phyloP scores from a whole-genome alignment of 306 rosid genomes.

The Ziziphus jujuba region DNA sequence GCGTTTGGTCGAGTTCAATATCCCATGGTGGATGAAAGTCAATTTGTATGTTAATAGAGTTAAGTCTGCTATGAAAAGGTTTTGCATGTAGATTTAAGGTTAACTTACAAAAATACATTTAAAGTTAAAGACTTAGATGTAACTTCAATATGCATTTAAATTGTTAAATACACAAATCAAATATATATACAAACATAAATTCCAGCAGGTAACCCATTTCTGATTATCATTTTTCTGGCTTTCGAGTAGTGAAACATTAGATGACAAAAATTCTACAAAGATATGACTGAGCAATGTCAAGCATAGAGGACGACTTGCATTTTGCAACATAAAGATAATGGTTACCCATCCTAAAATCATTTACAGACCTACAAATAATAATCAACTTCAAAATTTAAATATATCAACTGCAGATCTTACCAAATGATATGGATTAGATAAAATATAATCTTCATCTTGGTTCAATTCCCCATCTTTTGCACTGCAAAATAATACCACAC shows the following conservation, averaged over 20 bases:
- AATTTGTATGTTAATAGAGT: too few relatives aligned
- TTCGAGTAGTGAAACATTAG: neutral
- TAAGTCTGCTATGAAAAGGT: too few relatives aligned
- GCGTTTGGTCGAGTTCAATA: too few relatives aligned
- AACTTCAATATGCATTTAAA: neutral
- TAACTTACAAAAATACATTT: neutral
- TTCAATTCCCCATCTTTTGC: constrained; percentile 81
- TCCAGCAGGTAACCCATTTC: neutral
- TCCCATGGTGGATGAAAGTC: too few relatives aligned
- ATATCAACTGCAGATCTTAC: constrained; percentile 39
- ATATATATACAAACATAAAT: too few relatives aligned
- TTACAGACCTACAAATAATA: constrained; percentile 13
- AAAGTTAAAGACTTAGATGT: neutral
- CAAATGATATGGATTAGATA: constrained; percentile 96
- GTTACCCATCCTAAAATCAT: neutral
- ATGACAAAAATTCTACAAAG: neutral
- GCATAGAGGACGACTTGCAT: neutral
- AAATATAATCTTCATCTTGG: constrained; percentile 82
- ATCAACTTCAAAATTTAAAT: constrained; percentile 12
- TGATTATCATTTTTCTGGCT: neutral
- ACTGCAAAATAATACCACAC: constrained; percentile 45
- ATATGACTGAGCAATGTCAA: neutral
- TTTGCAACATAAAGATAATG: constrained; percentile 13
- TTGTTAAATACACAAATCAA: neutral
- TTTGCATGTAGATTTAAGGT: too few relatives aligned